phyloP scores from a whole-genome alignment of 2,329 filamentous ascomycete species.

The Thielaviopsis populi region DNA sequence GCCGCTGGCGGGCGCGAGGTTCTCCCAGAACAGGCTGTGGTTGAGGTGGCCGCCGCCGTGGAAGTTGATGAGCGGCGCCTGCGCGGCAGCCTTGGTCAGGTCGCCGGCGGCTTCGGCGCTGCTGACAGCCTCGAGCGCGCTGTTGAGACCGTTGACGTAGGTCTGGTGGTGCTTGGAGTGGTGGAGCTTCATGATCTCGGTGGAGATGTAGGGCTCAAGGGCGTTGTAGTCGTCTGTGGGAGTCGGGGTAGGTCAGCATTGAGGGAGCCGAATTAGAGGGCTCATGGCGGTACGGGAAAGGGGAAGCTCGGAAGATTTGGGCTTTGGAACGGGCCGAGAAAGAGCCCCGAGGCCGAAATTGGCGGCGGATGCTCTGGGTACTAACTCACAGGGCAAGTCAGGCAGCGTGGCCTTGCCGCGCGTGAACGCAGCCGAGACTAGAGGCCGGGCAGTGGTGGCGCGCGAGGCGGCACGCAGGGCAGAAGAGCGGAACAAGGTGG shows the following conservation, averaged over 20 bases:
- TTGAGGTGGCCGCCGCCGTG: conserved; percentile 78
- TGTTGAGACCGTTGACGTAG: conserved; percentile 82
- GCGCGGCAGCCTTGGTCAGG: conserved; percentile 32
- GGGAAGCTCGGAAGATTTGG: neutral
- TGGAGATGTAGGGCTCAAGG: conserved; percentile 70
- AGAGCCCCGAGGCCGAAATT: neutral
- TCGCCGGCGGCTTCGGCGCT: conserved; percentile 50
- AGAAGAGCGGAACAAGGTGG: conserved; percentile 57
- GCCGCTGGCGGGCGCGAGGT: conserved; percentile 53
- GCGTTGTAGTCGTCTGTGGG: conserved; percentile 80
- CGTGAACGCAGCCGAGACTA: conserved; percentile 61
- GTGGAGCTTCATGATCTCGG: conserved; percentile 93
- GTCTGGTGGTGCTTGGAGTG: conserved; percentile 90
- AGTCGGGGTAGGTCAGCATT: neutral
- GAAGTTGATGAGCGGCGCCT: conserved; percentile 52
- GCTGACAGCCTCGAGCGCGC: conserved; percentile 55
- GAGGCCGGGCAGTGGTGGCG: conserved; percentile 45
- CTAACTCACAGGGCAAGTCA: conserved; percentile 49
- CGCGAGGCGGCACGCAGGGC: conserved; percentile 57
- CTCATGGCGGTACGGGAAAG: neutral
- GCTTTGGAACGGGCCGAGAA: neutral
- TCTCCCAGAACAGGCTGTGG: conserved; percentile 77
- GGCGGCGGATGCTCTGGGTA: neutral
- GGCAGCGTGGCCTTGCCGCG: conserved; percentile 86
- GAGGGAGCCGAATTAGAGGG: neutral